Evolutionary conservation across 2,329 filamentous ascomycete genomes (phyloP), one percentile per base, ranked within the genome.

Genomic region (Fusarium staphyleae): DNA sequence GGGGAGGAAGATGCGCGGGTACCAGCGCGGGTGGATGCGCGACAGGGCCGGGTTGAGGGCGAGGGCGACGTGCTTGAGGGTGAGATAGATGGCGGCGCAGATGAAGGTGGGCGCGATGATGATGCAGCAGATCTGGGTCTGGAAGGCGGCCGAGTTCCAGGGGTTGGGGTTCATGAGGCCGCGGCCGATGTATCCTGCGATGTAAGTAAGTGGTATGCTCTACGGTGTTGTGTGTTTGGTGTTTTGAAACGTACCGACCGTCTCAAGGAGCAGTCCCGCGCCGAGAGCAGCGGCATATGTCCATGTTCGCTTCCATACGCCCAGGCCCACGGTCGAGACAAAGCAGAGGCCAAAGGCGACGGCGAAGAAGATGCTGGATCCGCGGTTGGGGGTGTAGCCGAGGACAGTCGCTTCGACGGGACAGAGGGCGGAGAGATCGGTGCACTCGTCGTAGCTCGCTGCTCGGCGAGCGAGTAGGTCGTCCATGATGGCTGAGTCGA

Each of bases 61-160:
- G 28, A 82, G 71, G 52, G 79, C 77, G 60, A 83, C 70, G 74
- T 86, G 84, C 69, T 86, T 85, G 53, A 87, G 79, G 3, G 82
- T 86, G 19, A 88, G 79, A 74, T 87, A 88, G 70, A 87, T 81
- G 66, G 78, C 80, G 59, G 84, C 82, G 71, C 83, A 85, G 70
- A 87, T 75, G 52, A 87, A 77, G 24, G 84, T 83, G 3, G 82
- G 82, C n/a, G 75, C 81, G 43, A 85, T 76, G 70, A 85, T 81
- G 72, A 85, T 82, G 70, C 78, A 75, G 71, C 78, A 79, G 69
- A 87, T 85, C 57, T 86, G 82, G 37, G 81, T 78, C 69, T 85
- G 72, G 72, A 87, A 87, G 53, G 79, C 77, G 46, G 72, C 56
- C 12, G 75, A 65, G 69, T 82, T 73, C 79, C 81, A 87, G 3